Base-by-base conservation (phyloP, 225 moss, liverwort and hornwort genomes). In the Physcomitrium patens region DNA sequence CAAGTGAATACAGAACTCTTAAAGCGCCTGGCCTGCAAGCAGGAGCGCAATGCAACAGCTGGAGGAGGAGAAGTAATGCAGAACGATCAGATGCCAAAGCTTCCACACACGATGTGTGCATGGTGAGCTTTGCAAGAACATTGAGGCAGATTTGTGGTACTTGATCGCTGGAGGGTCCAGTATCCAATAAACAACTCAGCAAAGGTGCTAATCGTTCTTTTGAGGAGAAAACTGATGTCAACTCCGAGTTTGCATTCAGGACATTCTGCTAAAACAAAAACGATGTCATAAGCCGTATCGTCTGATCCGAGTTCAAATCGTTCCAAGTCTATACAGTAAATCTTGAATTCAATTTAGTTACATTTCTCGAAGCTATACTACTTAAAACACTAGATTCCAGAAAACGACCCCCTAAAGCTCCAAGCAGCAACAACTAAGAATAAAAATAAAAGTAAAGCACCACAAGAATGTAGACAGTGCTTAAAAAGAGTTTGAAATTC, bases 51-150 rank as follows among this genome's bases (percentile, higher is more conserved):
- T 91, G 88, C 67, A 91, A 37, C 56, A 90, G 79, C 77, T 94
- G 91, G 9, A 94, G 82, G 24, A 94, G 80, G 17, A 94, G 86
- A 63, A 94, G 89, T 56, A 91, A 79, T 66, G 87, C 89, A 62
- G 83, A 74, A 74, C 93, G 82, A 60, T 94, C 91, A 44, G 86
- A 83, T 59, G 91, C 91, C 91, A 94, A 86, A 60, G 89, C 93
- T 76, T 91, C 89, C 17, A 93, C 87, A 73, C 91, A 93, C 15
- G 88, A 71, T 66, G 89, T 89, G 62, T 94, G 87, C 59, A 91
- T 88, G 12, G 93, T 94, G 63, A 94, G 82, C 57, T 86, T 87
- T 59, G 91, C 89, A 41, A 94, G 79, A 60, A 94, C 93, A 79
- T 91, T 90, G 45, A 91, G 80, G 73, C 88, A 94, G 24, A 91